These are phyloP conservation scores for Carex myosuroides DNA, from an alignment of 176 grass and related monocot species.

Conservation along the genomic window DNA sequence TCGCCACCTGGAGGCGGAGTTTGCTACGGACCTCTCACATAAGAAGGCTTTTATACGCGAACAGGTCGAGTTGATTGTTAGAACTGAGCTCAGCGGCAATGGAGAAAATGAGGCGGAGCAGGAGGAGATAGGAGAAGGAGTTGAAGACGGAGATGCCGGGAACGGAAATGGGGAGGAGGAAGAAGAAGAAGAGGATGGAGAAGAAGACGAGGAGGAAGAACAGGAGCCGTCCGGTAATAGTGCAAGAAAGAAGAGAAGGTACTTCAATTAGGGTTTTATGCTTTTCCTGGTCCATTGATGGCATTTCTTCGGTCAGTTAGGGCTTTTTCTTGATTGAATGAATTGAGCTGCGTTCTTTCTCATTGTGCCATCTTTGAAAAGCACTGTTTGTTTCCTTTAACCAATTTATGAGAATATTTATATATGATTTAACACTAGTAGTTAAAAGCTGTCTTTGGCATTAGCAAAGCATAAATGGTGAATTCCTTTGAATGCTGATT, in stretches of 20 bases:
- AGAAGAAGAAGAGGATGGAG: conserved; percentile 29
- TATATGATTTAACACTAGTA: background rate
- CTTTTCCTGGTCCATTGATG: background rate
- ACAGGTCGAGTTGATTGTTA: conserved; percentile 81
- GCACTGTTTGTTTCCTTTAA: background rate
- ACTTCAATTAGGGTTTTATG: conserved; percentile 21
- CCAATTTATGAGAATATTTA: background rate
- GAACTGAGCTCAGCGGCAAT: conserved; percentile 36
- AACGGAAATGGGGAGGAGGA: conserved; percentile 22
- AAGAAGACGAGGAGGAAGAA: conserved; percentile 49
- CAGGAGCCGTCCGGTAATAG: conserved; percentile 24
- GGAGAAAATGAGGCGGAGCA: conserved; percentile 21
- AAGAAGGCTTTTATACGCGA: conserved; percentile 94
- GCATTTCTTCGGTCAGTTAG: background rate
- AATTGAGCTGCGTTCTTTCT: background rate
- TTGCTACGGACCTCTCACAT: conserved; percentile 68
- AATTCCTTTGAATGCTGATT: background rate
- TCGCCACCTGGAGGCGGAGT: conserved; percentile 88
- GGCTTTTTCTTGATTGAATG: background rate
- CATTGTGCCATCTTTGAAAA: background rate
- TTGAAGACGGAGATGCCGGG: conserved; percentile 6
- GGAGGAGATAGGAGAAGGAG: conserved; percentile 23
- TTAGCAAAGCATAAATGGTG: background rate
- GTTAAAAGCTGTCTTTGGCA: background rate
- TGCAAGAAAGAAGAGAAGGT: conserved; percentile 70